phyloP scores from a whole-genome alignment of 2,329 filamentous ascomycete genomes.

The Cytospora chrysosperma region DNA sequence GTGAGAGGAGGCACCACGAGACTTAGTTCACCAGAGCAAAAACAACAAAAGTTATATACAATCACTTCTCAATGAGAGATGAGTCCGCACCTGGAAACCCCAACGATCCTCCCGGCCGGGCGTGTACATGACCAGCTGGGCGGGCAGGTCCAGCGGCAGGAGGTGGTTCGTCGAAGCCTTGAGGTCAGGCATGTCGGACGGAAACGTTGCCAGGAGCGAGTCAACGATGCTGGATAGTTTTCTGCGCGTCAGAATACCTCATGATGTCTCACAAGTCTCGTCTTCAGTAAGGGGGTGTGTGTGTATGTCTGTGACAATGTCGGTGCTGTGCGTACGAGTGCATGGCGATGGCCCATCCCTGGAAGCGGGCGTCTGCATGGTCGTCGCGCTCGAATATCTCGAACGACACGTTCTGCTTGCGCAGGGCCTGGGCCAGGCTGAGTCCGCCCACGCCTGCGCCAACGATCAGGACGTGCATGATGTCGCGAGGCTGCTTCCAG shows the following conservation, averaged over 20 bases:
- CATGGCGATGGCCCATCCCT: constrained; percentile 35
- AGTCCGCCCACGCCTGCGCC: constrained; percentile 44
- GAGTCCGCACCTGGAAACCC: constrained; percentile 7
- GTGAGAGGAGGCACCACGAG: too few species aligned
- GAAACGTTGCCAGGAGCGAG: constrained; percentile 24
- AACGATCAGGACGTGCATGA: constrained; percentile 38
- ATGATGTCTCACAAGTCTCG: too few species aligned
- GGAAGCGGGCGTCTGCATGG: constrained; percentile 25
- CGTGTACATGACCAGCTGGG: constrained; percentile 27
- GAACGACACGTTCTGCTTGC: constrained; percentile 35
- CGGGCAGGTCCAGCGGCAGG: constrained; percentile 29
- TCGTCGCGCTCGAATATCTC: constrained; percentile 41
- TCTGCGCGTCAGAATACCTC: too few species aligned
- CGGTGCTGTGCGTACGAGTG: constrained; percentile 27
- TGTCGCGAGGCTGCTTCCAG: too few species aligned
- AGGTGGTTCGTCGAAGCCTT: constrained; percentile 29
- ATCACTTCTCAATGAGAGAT: too few species aligned
- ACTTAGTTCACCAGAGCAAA: too few species aligned
- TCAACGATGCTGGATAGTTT: too few species aligned
- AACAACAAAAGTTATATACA: too few species aligned
- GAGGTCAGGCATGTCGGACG: constrained; percentile 27
- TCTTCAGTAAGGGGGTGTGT: too few species aligned
- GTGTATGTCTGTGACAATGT: too few species aligned
- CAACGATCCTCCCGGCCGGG: constrained; percentile 23
- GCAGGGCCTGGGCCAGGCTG: constrained; percentile 40